phyloP scores from a whole-genome alignment of 495 filamentous ascomycete genomes.

The Stereocaulon alpinum region DNA sequence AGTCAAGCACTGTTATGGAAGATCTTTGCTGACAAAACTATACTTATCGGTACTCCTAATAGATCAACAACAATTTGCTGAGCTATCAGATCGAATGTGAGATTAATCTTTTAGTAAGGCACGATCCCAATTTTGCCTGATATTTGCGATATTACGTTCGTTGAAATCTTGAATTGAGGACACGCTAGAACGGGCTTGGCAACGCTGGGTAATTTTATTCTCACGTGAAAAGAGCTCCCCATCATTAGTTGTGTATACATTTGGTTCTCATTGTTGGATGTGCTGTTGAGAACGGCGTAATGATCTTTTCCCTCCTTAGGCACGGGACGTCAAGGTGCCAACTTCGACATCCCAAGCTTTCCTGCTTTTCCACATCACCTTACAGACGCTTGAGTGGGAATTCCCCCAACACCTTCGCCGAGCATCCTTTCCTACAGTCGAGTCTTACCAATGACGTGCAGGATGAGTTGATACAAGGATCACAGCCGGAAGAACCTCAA shows the following conservation, averaged over 20 bases:
- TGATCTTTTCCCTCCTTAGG: constrained; percentile 4
- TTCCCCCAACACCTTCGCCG: background rate
- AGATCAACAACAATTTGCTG: too few relatives aligned
- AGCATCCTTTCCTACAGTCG: background rate
- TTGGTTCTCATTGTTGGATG: background rate
- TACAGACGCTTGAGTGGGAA: background rate
- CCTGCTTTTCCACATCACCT: background rate
- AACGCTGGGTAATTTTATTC: background rate
- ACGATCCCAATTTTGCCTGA: too few relatives aligned
- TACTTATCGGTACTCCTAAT: too few relatives aligned
- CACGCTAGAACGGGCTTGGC: background rate
- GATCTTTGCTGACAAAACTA: too few relatives aligned
- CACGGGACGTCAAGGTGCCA: constrained; percentile 3
- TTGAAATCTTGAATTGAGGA: too few relatives aligned
- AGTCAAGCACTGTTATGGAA: too few relatives aligned
- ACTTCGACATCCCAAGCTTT: background rate
- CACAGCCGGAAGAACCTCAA: background rate
- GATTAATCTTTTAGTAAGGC: too few relatives aligned
- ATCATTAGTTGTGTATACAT: background rate
- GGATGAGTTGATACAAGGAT: background rate
- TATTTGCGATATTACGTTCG: too few relatives aligned
- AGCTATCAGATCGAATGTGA: too few relatives aligned
- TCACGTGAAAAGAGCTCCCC: background rate
- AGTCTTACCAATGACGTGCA: background rate
- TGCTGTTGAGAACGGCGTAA: background rate